Evolutionary conservation across 441 rosid genomes (phyloP), one percentile per base, ranked within the genome.

Genomic region (Geranium incanum): DNA sequence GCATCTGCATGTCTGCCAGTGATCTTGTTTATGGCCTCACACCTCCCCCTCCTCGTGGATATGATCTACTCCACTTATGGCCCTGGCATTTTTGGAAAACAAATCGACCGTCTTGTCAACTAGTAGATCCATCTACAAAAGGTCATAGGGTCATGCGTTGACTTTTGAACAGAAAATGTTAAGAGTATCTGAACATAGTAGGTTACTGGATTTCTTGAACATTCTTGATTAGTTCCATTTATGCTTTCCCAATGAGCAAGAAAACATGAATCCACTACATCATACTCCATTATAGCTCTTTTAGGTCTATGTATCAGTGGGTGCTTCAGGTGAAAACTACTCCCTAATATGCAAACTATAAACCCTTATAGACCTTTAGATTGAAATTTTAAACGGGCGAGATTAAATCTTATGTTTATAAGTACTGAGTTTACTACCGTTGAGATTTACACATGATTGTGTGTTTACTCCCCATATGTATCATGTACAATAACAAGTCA

Each of bases 1-100:
- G 36, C 57, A 41, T 39, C 69, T 11, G 72, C 75, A 16, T 50
- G 72, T 21, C 13, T 72, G 2, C 71, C 6, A 43, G 70, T 76
- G 45, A 48, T 48, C 36, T 63, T 68, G 70, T 71, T 76, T 28
- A 18, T 69, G 37, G 64, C 21, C 19, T 57, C 64, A 6, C 68
- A 72, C 36, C 39, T 72, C 65, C 62, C 28, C 0, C 69, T 68
- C 3, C 38, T 76, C 36, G 66, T 72, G 5, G 43, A 71, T 39
- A 68, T 7, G 75, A 0, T 64, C 64, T 3, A 5, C 15, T 45
- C 75, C 16, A 60, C 72, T 19, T 71, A 43, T n/a, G 65, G 71
- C 43, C 39, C 64, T 21, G 57, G 70, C 66, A 41, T 67, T 36
- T 71, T 74, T 18, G 62, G 9, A 38, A 57, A 8, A 2, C 70